phyloP scores from a whole-genome alignment of 768 basidiomycete species.

The Dentipellis fragilis region DNA sequence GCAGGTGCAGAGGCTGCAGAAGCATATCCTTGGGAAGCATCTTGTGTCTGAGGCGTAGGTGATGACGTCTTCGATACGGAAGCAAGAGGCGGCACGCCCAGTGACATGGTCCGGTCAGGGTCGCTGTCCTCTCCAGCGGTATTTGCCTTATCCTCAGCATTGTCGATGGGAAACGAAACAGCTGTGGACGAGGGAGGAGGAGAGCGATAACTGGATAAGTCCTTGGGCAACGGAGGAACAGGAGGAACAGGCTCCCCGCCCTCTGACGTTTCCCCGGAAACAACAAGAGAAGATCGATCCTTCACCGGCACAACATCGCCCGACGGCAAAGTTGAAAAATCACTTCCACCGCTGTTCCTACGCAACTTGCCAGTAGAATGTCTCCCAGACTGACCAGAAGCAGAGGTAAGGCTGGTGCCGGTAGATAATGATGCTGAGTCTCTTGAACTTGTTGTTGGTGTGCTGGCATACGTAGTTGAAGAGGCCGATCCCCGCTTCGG shows the following conservation, averaged over 20 bases:
- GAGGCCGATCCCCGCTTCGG: conserved; percentile 84
- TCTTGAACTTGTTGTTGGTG: conserved; percentile 65
- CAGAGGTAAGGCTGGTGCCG: conserved; percentile 68
- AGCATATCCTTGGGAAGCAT: conserved; percentile 22
- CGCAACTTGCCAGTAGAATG: conserved; percentile 55
- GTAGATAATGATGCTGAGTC: conserved; percentile 81
- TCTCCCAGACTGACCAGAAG: conserved; percentile 61
- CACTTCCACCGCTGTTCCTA: conserved; percentile 82
- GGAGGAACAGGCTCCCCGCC: conserved; percentile 66
- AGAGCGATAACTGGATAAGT: conserved; percentile 67
- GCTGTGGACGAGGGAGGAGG: conserved; percentile 53
- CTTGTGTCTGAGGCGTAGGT: conserved; percentile 18
- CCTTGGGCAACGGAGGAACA: conserved; percentile 88
- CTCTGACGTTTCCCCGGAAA: conserved; percentile 47
- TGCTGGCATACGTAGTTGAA: conserved; percentile 78
- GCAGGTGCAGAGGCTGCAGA: conserved; percentile 34
- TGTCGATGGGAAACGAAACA: conserved; percentile 35
- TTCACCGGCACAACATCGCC: conserved; percentile 52
- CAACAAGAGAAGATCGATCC: conserved; percentile 55
- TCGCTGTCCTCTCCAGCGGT: conserved; percentile 32
- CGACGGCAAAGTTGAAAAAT: conserved; percentile 68
- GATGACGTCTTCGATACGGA: conserved; percentile 20
- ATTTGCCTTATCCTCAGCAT: conserved; percentile 29
- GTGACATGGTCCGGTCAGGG: conserved; percentile 36
- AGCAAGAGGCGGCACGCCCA: conserved; percentile 38